Conservation (phyloP, 192 early-diverging fungal genomes). For the Entomortierella parvispora region DNA sequence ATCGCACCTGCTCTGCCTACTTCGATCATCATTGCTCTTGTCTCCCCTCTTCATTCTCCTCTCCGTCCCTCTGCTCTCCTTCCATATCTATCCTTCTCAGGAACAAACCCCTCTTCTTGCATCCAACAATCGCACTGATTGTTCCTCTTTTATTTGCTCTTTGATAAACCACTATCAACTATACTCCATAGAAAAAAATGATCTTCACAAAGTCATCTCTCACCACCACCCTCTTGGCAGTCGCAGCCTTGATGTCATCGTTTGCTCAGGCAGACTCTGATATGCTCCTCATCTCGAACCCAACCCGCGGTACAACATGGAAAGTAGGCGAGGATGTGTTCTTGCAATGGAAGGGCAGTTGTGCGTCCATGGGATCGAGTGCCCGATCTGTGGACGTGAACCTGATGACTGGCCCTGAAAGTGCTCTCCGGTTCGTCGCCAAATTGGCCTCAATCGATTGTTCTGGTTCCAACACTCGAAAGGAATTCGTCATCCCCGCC, state of each 20-base stretch:
- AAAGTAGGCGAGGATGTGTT: conserved; percentile 33
- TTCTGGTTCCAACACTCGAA: conserved; percentile 27
- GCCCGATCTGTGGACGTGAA: conserved; percentile 33
- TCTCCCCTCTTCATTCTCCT: neutral
- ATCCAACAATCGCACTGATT: neutral
- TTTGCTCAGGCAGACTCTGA: conserved; percentile 23
- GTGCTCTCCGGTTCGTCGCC: conserved; percentile 30
- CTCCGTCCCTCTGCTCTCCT: neutral
- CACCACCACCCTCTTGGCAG: neutral
- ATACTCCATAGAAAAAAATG: conserved; percentile 2
- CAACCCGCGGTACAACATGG: conserved; percentile 28
- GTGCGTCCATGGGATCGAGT: conserved; percentile 19
- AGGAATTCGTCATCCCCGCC: conserved; percentile 29
- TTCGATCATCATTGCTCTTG: too few species aligned
- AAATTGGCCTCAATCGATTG: conserved; percentile 37
- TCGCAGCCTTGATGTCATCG: conserved; percentile 12
- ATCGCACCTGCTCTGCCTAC: neutral
- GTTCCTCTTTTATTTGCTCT: neutral
- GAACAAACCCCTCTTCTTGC: neutral
- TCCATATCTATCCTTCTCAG: neutral
- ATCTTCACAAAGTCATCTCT: conserved; percentile 24
- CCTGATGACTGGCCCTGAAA: conserved; percentile 27
- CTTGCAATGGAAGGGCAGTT: conserved; percentile 39
- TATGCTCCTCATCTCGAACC: conserved; percentile 38
- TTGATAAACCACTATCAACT: neutral